Percentiles rank a stretch among this genome's conserved stretches.
Conservation (phyloP, 345 rosid genomes). For the Pseudoturritis turrita region DNA sequence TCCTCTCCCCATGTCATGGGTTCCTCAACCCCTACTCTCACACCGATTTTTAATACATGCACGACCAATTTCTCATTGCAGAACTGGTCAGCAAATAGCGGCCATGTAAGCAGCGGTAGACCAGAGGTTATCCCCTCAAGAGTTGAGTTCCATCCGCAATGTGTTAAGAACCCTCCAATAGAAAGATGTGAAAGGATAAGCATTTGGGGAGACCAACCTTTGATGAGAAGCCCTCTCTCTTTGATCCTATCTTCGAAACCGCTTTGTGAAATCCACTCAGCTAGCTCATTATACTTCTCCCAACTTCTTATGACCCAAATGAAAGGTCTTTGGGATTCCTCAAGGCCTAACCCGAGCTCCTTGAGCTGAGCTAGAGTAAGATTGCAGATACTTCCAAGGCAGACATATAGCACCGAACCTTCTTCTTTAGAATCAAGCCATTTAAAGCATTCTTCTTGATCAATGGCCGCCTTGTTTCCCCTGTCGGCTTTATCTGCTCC, state of each 20-base stretch:
- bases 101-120: constrained; percentile 29
- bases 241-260: constrained; percentile 15
- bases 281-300: constrained; percentile 23
- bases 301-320: constrained; percentile 54
- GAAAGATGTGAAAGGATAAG: constrained; percentile 28
- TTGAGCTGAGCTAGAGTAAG: constrained; percentile 30
- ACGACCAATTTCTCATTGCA: constrained; percentile 32
- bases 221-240: constrained; percentile 22
- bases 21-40: constrained; percentile 29
- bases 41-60: constrained; percentile 38
- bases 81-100: constrained; percentile 29
- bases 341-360: constrained; percentile 47
- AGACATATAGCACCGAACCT: constrained; percentile 42
- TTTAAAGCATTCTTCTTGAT: constrained; percentile 15
- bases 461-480: constrained; percentile 29
- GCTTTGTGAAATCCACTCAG: constrained; percentile 28
- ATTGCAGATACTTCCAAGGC: constrained; percentile 40
- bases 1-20: constrained; percentile 31
- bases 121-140: constrained; percentile 23
- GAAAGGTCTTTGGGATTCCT: constrained; percentile 42
- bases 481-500: constrained; percentile 35
- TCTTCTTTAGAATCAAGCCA: constrained; percentile 41
- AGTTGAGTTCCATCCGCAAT: constrained; percentile 34
- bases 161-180: constrained; percentile 30
- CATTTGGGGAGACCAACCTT: constrained; percentile 33